Evolutionary conservation across 306 rosid species (phyloP), one percentile per base, ranked within the genome.

Genomic region (Quercus agrifolia): DNA sequence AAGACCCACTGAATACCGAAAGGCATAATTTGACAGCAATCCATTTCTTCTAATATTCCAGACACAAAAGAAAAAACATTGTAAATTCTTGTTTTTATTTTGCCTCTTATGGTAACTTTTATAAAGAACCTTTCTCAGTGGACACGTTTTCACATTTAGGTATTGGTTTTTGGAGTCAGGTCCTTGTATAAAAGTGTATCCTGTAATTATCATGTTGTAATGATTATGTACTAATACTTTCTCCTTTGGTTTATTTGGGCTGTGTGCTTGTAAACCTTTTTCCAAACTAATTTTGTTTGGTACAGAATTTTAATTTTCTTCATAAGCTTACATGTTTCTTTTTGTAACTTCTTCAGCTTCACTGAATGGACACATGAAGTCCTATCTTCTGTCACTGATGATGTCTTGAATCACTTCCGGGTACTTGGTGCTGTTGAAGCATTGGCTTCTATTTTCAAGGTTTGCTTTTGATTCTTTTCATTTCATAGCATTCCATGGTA

Each of bases 361-460:
- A 79, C 87, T 81, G 90, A 84, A 76, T 95, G 99, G 98, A 88
- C 99, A 12, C 93, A 91, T 31, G 89, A 87, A 68, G 96, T 87
- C 83, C 85, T 95, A 82, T 88, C 92, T 79, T 89, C 96, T 79
- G 81, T 31, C 41, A 84, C 79, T 7, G 90, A 88, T 76, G 95
- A 92, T 77, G 71, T 73, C 79, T 85, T 89, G 80, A 88, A 89
- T 70, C 94, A 89, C 81, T 91, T 95, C 74, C 92, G 81, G 77
- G 85, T 95, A 83, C 99, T 95, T 70, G 99, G 99, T 51, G 90
- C 87, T 25, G 57, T 81, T 51, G 97, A 91, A 84, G 88, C 98
- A 61, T 75, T 95, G 78, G 94, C 97, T 86, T 86, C 92, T 75
- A 83, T 92, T 89, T 95, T 95, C 84, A 95, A 92, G 99, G 99